Base-by-base conservation (phyloP, 345 rosid genomes). In the Xanthoceras sorbifolium region DNA sequence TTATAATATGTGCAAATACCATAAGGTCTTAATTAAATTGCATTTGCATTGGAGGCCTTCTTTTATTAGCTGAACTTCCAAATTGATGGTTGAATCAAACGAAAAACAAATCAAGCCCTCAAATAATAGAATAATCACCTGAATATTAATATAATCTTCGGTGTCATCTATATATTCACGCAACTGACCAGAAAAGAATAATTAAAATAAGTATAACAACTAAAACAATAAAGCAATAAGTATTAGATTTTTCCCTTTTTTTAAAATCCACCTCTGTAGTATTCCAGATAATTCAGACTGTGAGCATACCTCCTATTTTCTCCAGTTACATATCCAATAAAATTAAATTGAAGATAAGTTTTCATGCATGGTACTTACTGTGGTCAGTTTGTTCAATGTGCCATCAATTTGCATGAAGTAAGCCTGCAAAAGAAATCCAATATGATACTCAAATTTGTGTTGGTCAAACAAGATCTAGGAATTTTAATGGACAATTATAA, bases 81-180 rank as follows among this genome's bases (percentile, higher is more conserved):
- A 32, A 12, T 25, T 38, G 28, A 48, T 18, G 73, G 25, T 50
- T 48, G 25, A 46, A 52, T 2, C 8, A 23, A 7, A 29, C 52
- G 25, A 22, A 50, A 17, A n/a, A 59, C 74, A 34, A 48, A 22
- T 34, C 2, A 59, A 28, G 64, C 17, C 50, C 69, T 71, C 2
- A 15, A 67, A 44, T 50, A 50, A 50, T 50, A 50, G 55, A 50
- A 50, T 50, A 52, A 40, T 77, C 69, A 86, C 87, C 86, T 86
- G 93, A 80, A 91, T 91, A 82, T 89, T 91, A 65, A 91, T 91
- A 72, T 91, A 89, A 81, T 91, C 95, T 82, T 91, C 93, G 7
- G 95, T 91, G 75, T 89, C 95, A 69, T 91, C 95, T n/a, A 91
- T 89, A 77, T 91, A 89, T 67, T 91, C 95, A 5, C 95, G 90